Evolutionary conservation across 768 basidiomycete species (phyloP).

Genomic region (Serendipita sp.): DNA sequence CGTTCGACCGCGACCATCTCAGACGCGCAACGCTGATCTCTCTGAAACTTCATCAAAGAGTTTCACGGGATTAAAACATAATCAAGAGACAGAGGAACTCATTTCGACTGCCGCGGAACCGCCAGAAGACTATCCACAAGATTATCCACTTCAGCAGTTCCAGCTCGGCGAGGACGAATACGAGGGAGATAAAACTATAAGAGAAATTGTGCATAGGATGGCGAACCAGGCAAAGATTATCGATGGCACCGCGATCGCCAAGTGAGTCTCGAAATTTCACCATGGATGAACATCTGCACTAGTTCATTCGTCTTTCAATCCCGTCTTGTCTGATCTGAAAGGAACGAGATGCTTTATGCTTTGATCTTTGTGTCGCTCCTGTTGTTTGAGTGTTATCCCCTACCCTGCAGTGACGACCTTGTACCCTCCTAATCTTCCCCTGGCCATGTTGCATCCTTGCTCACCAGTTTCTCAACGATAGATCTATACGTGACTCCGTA

Average conservation of each 20-base stretch:
- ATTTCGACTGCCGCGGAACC: not conserved
- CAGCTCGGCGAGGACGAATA: not conserved
- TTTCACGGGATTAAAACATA: not conserved
- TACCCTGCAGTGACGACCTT: not conserved
- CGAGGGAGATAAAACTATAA: not conserved
- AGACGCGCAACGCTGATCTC: not conserved
- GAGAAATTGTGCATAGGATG: constrained; percentile 1
- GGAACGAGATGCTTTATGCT: too few species aligned
- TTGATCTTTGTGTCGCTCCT: too few species aligned
- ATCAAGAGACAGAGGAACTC: not conserved
- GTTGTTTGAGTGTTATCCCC: too few species aligned
- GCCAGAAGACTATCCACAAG: not conserved
- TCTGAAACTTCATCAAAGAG: not conserved
- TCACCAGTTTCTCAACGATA: constrained; percentile 18
- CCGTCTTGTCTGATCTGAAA: too few species aligned
- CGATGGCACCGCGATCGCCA: constrained; percentile 72
- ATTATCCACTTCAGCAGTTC: constrained; percentile 5
- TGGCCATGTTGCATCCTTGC: not conserved
- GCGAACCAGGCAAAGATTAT: constrained; percentile 35
- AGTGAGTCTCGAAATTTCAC: constrained; percentile 30
- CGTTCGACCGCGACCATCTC: not conserved
- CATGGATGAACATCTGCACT: too few species aligned
- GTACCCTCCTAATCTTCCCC: constrained; percentile 10
- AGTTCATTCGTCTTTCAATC: too few species aligned
- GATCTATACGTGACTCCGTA: constrained; percentile 66